Evolutionary conservation across 1,284 basidiomycete genomes (phyloP), one percentile per base, ranked within the genome.

Genomic region (Ustanciosporium gigantosporum): DNA sequence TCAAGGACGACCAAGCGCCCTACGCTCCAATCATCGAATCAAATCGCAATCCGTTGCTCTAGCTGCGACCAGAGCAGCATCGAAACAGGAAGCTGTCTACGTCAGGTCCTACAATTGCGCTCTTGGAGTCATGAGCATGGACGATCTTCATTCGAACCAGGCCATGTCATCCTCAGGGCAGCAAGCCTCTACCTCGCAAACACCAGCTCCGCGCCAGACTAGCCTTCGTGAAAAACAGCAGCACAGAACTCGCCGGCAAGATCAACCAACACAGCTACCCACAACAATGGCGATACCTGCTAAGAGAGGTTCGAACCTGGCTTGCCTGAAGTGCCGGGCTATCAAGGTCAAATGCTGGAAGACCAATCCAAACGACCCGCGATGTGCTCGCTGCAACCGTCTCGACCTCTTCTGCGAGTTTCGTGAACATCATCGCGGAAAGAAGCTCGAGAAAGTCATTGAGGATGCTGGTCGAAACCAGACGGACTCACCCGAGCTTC

Each of bases 341-440:
- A 62, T 62, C 59, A 62, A 62, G 34, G 59, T 62, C 31, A 56
- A 56, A n/a, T 64, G 59, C 46, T 53, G 52, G 45, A 52, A 56
- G 46, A 48, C 45, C 49, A 46, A 56, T 22, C 47, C 52, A 14
- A 53, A 51, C 32, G 59, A 64, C 21, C 48, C 45, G 13, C 45
- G 49, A 6, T 64, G 59, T 32, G 42, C 53, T 8, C 37, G 59
- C 4, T 64, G 59, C 43, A 64, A 51, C 20, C 52, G 59, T 5
- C 49, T 64, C 31, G 49, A 64, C 21, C 45, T 62, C 23, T 48
- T 48, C 20, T 62, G 59, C 59, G 59, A 62, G 45, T 62, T 56
- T 23, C 52, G 51, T 39, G 47, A 62, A 23, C 59, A 62, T 20
- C 59, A 62, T 16, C 59, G 59, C 17, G 59, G 59, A n/a, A 60